Conservation (phyloP, 2,329 filamentous ascomycete species). For the Fusarium tuaranense region DNA sequence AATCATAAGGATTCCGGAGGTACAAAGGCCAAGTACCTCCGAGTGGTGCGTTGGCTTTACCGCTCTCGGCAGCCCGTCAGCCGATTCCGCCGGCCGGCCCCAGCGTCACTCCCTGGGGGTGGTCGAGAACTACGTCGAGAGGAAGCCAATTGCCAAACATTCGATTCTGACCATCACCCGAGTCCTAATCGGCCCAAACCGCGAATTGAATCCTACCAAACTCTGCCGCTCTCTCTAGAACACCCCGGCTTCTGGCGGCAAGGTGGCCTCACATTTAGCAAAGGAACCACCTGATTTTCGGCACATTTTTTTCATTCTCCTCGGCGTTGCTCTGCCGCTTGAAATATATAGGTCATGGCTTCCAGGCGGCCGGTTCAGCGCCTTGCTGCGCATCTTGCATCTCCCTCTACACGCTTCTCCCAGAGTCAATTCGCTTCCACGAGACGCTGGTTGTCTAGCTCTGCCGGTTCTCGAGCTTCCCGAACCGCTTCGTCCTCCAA, state of each 20-base stretch:
- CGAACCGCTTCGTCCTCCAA: slow-evolving; percentile 32
- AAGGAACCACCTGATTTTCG: slow-evolving; percentile 40
- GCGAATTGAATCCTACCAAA: slow-evolving; percentile 10
- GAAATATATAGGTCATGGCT: slow-evolving; percentile 48
- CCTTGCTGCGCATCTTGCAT: slow-evolving; percentile 45
- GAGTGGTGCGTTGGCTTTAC: slow-evolving; percentile 37
- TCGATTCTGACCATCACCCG: slow-evolving; percentile 45
- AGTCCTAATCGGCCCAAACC: slow-evolving; percentile 41
- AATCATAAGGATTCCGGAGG: slow-evolving; percentile 21
- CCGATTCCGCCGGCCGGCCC: slow-evolving; percentile 29
- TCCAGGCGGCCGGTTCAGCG: slow-evolving; percentile 46
- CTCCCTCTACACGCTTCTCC: slow-evolving; percentile 39
- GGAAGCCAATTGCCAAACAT: slow-evolving; percentile 45
- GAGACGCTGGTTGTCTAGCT: slow-evolving; percentile 43
- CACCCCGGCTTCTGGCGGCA: slow-evolving; percentile 26
- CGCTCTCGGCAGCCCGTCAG: slow-evolving; percentile 31
- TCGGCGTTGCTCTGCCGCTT: slow-evolving; percentile 12
- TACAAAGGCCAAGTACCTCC: slow-evolving; percentile 20
- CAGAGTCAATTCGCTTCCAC: slow-evolving; percentile 44
- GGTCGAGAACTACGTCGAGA: slow-evolving; percentile 20
- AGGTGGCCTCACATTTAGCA: slow-evolving; percentile 39
- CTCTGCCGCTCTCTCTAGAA: neutral
- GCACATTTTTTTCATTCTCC: slow-evolving; percentile 23
- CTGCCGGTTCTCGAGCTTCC: slow-evolving; percentile 34
- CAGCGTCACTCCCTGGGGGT: slow-evolving; percentile 11